Base-by-base conservation (phyloP, 768 basidiomycete species). In the Amanita thiersii region DNA sequence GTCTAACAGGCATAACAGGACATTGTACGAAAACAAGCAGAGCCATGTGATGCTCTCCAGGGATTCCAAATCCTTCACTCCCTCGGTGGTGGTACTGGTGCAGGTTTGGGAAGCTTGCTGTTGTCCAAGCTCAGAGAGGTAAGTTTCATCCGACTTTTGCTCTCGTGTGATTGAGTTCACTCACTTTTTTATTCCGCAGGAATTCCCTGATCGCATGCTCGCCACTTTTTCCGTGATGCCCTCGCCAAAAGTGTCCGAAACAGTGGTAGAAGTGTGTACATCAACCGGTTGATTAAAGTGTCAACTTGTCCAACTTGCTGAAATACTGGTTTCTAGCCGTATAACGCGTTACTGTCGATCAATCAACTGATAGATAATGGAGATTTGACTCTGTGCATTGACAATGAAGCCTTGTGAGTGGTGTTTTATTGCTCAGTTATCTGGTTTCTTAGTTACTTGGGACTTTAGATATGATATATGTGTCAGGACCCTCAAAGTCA, bases 41-140 rank as follows among this genome's bases (percentile, higher is more conserved):
- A 97, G 56, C 57, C 65, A 1, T 86, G 86, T 51, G 90, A 98
- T 29, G 75, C 80, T 6, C 67, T 97, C 14, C 93, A 98, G 65
- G 93, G 93, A 1, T 90, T 93, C 55, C 90, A 93, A 52, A 59
- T 92, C 35, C 60, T 91, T 7, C 90, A 94, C 49, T 90, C 91
- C 12, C 75, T 98, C 12, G 91, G 91, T 25, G 91, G 91, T 46
- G 91, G 91, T 26, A 93, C 87, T 2, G 91, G 90, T 26, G 79
- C 90, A 17, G 91, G 91, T 12, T 60, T 93, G 30, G 90, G 90
- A 28, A 81, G 80, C 43, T 65, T 93, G 31, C 63, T 93, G 40
- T 61, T 94, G 25, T 78, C 80, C 26, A 92, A 92, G 55, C 62
- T 92, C 45, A 75, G 86, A 39, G 89, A 92, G 65, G 86, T 73